Evolutionary conservation across 352 stramenopile genomes (phyloP).

Genomic region (Elongisporangium anandrum): DNA sequence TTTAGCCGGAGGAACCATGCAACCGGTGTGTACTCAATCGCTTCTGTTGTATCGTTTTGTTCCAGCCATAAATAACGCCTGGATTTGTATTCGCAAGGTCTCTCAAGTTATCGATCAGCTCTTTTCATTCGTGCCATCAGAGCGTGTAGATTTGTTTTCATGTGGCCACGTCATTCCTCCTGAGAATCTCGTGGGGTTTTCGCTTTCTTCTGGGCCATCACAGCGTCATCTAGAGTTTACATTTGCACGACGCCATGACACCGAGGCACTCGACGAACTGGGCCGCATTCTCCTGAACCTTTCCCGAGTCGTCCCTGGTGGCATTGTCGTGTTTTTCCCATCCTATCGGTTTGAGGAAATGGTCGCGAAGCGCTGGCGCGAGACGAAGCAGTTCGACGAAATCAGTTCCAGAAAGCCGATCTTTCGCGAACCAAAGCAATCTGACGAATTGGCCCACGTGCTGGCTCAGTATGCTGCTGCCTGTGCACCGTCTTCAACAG

Average conservation of each 20-base stretch:
- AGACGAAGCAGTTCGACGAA: slow-evolving; percentile 70
- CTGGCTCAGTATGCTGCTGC: slow-evolving; percentile 82
- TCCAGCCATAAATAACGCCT: background rate
- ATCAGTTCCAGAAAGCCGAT: slow-evolving; percentile 89
- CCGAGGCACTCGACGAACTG: slow-evolving; percentile 92
- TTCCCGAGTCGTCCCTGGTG: slow-evolving; percentile 85
- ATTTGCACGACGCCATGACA: slow-evolving; percentile 67
- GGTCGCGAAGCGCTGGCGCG: slow-evolving; percentile 85
- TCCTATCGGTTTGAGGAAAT: slow-evolving; percentile 96
- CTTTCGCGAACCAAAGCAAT: slow-evolving; percentile 93
- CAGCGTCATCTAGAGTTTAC: slow-evolving; percentile 94
- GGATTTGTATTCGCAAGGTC: slow-evolving; percentile 33
- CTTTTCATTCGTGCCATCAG: slow-evolving; percentile 74
- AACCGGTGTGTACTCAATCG: slow-evolving; percentile 89
- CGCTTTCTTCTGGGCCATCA: slow-evolving; percentile 72
- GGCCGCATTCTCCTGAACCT: slow-evolving; percentile 91
- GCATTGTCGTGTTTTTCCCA: slow-evolving; percentile 97
- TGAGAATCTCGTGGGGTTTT: slow-evolving; percentile 88
- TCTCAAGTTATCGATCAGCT: slow-evolving; percentile 93
- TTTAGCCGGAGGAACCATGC: slow-evolving; percentile 97
- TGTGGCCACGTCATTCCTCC: slow-evolving; percentile 98
- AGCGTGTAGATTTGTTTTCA: slow-evolving; percentile 93
- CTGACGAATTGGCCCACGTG: slow-evolving; percentile 90
- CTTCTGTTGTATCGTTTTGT: background rate
- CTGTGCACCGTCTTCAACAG: slow-evolving; percentile 19